Percentiles rank a stretch among this genome's conserved stretches.
These are phyloP conservation scores for Heliamphora exappendiculata DNA, from an alignment of 148 eudicot genomes.

Conservation along the genomic window DNA sequence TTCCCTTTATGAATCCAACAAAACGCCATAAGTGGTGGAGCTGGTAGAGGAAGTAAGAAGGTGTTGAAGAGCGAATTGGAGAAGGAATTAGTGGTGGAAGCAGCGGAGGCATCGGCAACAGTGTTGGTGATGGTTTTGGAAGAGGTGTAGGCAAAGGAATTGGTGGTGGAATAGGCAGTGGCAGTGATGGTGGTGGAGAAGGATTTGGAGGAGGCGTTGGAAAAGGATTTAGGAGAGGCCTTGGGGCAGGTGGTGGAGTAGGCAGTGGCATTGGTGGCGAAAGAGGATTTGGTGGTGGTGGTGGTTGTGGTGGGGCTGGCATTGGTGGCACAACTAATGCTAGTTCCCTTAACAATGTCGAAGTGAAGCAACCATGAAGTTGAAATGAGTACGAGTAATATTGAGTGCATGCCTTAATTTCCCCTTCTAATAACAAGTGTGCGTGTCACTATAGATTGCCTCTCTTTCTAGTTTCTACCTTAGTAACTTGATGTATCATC, in stretches of 20 bases:
- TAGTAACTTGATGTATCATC: no score
- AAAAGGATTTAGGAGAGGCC: neutral
- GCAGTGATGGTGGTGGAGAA: neutral
- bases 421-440: no score
- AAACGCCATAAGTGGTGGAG: no score
- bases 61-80: no score
- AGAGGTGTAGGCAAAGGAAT: neutral
- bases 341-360: neutral
- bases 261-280: neutral
- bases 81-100: neutral
- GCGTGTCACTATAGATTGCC: no score
- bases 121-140: neutral
- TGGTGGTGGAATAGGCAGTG: neutral
- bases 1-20: no score
- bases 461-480: no score
- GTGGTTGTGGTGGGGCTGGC: neutral
- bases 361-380: neutral
- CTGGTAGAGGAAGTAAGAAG: neutral
- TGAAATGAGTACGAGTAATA: neutral
- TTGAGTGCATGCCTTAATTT: no score
- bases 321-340: neutral
- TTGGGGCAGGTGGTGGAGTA: neutral
- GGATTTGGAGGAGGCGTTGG: neutral
- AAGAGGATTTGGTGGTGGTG: neutral
- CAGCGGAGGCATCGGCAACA: neutral